Percentiles rank a stretch among this genome's conserved stretches.
Conservation (phyloP, 202 grass and related monocot species). For the Cymbopogon flexuosus region DNA sequence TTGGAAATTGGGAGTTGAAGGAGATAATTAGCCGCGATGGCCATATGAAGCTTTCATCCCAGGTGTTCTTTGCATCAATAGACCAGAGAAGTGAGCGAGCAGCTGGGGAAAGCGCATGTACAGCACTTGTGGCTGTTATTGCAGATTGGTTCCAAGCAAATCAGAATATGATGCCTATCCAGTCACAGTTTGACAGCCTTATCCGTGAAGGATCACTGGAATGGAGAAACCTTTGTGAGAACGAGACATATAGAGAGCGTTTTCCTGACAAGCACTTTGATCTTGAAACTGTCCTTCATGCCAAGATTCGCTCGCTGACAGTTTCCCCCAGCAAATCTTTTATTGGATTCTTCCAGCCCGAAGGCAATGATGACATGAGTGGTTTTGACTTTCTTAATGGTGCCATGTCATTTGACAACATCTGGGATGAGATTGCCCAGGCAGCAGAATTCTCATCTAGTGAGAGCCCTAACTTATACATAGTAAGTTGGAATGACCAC, state of each 20-base stretch:
- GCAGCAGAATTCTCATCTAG: slow-evolving; percentile 30
- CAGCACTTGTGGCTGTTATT: slow-evolving; percentile 77
- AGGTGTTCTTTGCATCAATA: slow-evolving; percentile 91
- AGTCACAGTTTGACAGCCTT: slow-evolving; percentile 84
- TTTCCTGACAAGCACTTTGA: slow-evolving; percentile 97
- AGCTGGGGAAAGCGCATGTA: slow-evolving; percentile 88
- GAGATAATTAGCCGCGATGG: slow-evolving; percentile 78
- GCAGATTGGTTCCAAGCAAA: slow-evolving; percentile 88
- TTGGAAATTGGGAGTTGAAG: slow-evolving; percentile 78
- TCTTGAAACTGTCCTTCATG: slow-evolving; percentile 86
- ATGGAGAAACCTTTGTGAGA: slow-evolving; percentile 88
- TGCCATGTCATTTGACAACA: slow-evolving; percentile 86
- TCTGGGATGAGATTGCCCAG: slow-evolving; percentile 89
- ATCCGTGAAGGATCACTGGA: slow-evolving; percentile 87
- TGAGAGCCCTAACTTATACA: slow-evolving; percentile 56
- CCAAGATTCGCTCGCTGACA: slow-evolving; percentile 75
- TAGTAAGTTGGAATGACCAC: slow-evolving; percentile 98
- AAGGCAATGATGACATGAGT: slow-evolving; percentile 46
- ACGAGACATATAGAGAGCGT: slow-evolving; percentile 51
- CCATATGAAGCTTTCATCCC: slow-evolving; percentile 62
- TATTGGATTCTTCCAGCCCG: slow-evolving; percentile 89
- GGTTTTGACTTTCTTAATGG: slow-evolving; percentile 79
- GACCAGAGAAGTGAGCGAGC: slow-evolving; percentile 89
- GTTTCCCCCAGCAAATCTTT: slow-evolving; percentile 67
- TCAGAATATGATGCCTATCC: slow-evolving; percentile 72